These are phyloP conservation scores for Helichrysum umbraculigerum DNA, from an alignment of 129 eudicot genomes.

Conservation along the genomic window DNA sequence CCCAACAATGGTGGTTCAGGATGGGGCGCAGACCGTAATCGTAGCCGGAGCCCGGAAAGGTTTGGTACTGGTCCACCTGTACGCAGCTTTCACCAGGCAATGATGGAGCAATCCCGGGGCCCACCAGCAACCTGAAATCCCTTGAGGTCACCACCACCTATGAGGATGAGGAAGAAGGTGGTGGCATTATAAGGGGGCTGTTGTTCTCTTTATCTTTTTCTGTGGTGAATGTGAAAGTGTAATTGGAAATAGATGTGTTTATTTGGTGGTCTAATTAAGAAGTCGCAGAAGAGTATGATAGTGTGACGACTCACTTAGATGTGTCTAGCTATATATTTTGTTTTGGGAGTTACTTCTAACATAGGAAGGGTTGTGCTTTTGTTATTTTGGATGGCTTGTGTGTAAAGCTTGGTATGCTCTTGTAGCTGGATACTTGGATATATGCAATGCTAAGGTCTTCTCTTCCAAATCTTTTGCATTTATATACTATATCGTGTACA, in stretches of 20 bases:
- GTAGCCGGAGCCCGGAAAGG: slow-evolving; percentile 61
- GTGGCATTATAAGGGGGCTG: neutral
- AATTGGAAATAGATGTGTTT: slow-evolving; percentile 2
- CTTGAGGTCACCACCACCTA: slow-evolving; percentile 1
- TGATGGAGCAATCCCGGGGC: slow-evolving; percentile 46
- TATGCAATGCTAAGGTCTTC: slow-evolving; percentile 22
- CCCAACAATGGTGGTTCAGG: slow-evolving; percentile 52
- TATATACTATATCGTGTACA: neutral
- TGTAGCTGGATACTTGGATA: slow-evolving; percentile 10
- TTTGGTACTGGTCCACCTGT: slow-evolving; percentile 41
- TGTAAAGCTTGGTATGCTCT: slow-evolving; percentile 25
- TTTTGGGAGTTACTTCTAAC: slow-evolving; percentile 34
- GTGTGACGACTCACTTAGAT: slow-evolving; percentile 17
- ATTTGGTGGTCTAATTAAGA: slow-evolving; percentile 15
- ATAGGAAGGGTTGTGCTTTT: slow-evolving; percentile 21
- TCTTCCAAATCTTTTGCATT: neutral
- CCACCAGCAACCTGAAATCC: slow-evolving; percentile 25
- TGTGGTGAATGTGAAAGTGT: slow-evolving; percentile 12
- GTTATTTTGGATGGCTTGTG: slow-evolving; percentile 9
- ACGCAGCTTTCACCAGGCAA: slow-evolving; percentile 56
- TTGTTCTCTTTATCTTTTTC: neutral
- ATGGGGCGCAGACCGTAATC: slow-evolving; percentile 42
- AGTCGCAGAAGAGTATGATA: slow-evolving; percentile 18
- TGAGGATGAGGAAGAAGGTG: slow-evolving; percentile 3
- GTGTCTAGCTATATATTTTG: slow-evolving; percentile 23